A percentile compares a stretch with the other conserved stretches of the same genome.
Evolutionary conservation across 805 yeast species (phyloP).

Genomic region (Saccharomycopsis amapae): DNA sequence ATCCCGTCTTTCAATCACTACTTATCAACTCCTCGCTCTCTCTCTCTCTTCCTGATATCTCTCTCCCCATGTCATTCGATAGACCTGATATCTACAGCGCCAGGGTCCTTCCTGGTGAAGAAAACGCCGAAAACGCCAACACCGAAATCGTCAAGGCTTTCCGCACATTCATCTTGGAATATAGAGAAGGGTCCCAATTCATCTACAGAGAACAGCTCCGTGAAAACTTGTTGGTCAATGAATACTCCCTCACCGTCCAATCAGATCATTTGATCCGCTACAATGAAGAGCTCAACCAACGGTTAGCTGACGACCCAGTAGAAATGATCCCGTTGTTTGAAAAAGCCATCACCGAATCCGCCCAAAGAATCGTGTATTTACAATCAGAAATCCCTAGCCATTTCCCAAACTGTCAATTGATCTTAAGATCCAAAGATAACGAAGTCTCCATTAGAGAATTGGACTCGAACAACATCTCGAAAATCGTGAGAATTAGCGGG

Average conservation of each 20-base stretch:
- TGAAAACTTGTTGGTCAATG: slow-evolving; percentile 73
- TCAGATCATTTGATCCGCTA: slow-evolving; percentile 80
- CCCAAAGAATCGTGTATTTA: slow-evolving; percentile 54
- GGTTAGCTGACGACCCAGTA: slow-evolving; percentile 76
- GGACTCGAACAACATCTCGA: slow-evolving; percentile 81
- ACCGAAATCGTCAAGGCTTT: slow-evolving; percentile 72
- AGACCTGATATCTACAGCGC: slow-evolving; percentile 68
- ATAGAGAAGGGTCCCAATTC: slow-evolving; percentile 74
- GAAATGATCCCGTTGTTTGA: slow-evolving; percentile 86
- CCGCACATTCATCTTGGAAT: slow-evolving; percentile 75
- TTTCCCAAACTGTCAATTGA: slow-evolving; percentile 80
- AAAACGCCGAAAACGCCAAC: slow-evolving; percentile 51
- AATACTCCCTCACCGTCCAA: slow-evolving; percentile 66
- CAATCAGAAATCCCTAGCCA: slow-evolving; percentile 40
- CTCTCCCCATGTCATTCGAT: slow-evolving; percentile 57
- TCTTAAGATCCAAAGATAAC: slow-evolving; percentile 65
- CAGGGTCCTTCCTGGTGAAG: slow-evolving; percentile 81
- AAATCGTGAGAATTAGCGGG: slow-evolving; percentile 86
- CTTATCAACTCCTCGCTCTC: too few relatives aligned
- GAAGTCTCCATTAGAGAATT: slow-evolving; percentile 71
- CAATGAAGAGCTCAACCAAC: slow-evolving; percentile 84
- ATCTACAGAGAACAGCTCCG: slow-evolving; percentile 86
- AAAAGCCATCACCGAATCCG: slow-evolving; percentile 76
- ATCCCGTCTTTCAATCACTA: background rate
- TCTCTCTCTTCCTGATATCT: background rate